These are phyloP conservation scores for Fomitopsis pinicola DNA, from an alignment of 1,284 basidiomycete species.

Conservation along the genomic window DNA sequence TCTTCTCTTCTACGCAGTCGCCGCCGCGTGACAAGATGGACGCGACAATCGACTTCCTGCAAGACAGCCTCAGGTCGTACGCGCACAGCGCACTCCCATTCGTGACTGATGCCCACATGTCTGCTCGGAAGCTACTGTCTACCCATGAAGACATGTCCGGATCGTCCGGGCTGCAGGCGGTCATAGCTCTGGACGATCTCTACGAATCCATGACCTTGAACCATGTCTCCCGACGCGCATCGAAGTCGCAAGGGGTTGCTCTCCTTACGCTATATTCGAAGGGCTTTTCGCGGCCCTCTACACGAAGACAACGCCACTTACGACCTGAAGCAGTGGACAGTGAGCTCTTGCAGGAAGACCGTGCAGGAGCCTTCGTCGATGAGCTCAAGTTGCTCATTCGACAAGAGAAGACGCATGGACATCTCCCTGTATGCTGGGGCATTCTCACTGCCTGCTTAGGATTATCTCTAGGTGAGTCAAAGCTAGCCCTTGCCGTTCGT, in stretches of 20 bases:
- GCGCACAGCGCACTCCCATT: constrained; percentile 74
- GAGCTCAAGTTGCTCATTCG: constrained; percentile 66
- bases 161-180: constrained; percentile 29
- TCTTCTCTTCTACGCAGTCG: constrained; percentile 37
- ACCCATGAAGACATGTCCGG: neutral
- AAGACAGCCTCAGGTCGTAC: constrained; percentile 71
- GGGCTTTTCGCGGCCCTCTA: constrained; percentile 61
- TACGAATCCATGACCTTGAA: constrained; percentile 89
- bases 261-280: constrained; percentile 86
- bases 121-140: constrained; percentile 23
- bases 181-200: constrained; percentile 64
- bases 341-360: constrained; percentile 4
- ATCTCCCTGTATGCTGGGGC: constrained; percentile 90
- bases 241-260: constrained; percentile 89
- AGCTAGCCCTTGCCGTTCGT: neutral
- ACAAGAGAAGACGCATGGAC: constrained; percentile 65
- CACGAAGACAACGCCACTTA: constrained; percentile 10
- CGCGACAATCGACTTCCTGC: constrained; percentile 56
- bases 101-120: constrained; percentile 62
- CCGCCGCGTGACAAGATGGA: constrained; percentile 30
- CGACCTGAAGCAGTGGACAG: constrained; percentile 16
- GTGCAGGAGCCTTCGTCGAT: constrained; percentile 47
- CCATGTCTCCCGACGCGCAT: constrained; percentile 85
- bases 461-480: constrained; percentile 60
- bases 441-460: constrained; percentile 77